Conservation (phyloP, 2,329 filamentous ascomycete genomes). For the Xenoacremonium recifei region DNA sequence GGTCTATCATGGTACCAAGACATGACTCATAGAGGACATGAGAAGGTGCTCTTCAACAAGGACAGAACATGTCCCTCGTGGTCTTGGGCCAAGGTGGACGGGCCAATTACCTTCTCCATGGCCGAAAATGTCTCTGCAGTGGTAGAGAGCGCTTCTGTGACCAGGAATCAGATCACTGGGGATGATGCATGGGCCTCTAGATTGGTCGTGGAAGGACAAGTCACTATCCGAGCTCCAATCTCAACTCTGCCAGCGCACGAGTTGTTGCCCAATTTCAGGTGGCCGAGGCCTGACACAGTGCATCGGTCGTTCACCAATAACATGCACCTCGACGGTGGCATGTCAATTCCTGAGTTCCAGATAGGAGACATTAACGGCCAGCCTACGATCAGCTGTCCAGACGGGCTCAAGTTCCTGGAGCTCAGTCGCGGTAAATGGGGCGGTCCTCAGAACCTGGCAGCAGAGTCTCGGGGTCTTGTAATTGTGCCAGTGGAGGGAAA, state of each 20-base stretch:
- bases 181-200: not conserved
- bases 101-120: slow-evolving; percentile 2
- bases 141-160: not conserved
- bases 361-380: not conserved
- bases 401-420: slow-evolving; percentile 1
- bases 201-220: slow-evolving; percentile 1
- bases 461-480: slow-evolving; percentile 2
- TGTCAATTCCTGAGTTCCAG: slow-evolving; percentile 2
- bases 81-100: slow-evolving; percentile 7
- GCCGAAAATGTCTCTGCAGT: slow-evolving; percentile 1
- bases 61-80: slow-evolving; percentile 3
- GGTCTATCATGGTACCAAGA: slow-evolving; percentile 6
- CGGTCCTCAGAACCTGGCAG: slow-evolving; percentile 1
- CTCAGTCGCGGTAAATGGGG: slow-evolving; percentile 1
- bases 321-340: slow-evolving; percentile 2
- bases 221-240: not conserved
- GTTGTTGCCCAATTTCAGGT: not conserved
- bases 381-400: not conserved
- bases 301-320: not conserved
- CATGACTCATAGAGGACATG: not conserved
- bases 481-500: slow-evolving; percentile 1
- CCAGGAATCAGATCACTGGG: slow-evolving; percentile 1
- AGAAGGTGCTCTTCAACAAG: not conserved
- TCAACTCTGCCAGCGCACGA: not conserved
- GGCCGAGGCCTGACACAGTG: not conserved